phyloP scores from a whole-genome alignment of 306 rosid genomes.

The Sicyos baderoa region DNA sequence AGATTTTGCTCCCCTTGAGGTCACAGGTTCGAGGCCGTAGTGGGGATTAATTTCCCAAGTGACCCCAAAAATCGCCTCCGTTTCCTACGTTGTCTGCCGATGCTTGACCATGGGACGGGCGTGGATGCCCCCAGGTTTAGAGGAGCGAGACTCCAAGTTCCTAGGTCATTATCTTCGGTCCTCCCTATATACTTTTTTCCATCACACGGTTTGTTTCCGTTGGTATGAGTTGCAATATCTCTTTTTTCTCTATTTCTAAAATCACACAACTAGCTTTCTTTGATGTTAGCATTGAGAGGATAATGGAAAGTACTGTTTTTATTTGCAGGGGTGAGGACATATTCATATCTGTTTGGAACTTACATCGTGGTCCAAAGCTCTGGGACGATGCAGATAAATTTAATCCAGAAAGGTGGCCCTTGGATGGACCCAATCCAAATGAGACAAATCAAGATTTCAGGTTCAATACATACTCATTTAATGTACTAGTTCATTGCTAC shows the following conservation, averaged over 20 bases:
- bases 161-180: neutral
- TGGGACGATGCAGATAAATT: conserved; percentile 85
- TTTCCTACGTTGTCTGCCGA: no score
- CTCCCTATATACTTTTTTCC: neutral
- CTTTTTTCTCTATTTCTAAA: neutral
- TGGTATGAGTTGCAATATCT: neutral
- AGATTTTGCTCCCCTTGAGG: no score
- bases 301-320: conserved; percentile 12
- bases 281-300: neutral
- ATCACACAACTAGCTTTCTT: neutral
- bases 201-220: neutral
- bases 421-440: conserved; percentile 94
- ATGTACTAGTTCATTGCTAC: neutral
- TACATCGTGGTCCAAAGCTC: conserved; percentile 68
- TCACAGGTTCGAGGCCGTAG: no score
- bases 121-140: no score
- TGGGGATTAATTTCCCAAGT: no score
- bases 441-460: conserved; percentile 90
- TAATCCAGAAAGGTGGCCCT: conserved; percentile 89
- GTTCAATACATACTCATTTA: conserved; percentile 27
- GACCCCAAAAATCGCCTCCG: no score
- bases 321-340: conserved; percentile 82
- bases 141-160: no score
- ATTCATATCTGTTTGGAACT: conserved; percentile 87
- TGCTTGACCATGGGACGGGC: no score